Conservation (phyloP, 306 rosid species). For the Morella rubra region DNA sequence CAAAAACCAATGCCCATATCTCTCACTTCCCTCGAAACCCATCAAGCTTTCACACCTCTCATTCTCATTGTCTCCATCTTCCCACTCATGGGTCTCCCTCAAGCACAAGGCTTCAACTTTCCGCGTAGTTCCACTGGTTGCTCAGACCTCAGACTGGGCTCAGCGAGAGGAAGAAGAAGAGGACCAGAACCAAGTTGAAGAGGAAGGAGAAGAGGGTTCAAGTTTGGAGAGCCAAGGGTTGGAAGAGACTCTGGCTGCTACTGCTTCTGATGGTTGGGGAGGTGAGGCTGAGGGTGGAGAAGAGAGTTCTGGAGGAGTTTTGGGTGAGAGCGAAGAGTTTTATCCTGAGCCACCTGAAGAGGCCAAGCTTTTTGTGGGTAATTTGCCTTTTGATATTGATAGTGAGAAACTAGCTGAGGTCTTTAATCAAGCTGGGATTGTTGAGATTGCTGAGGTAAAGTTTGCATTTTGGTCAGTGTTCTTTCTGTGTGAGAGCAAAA, state of each 20-base stretch:
- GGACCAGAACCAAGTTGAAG: conserved; percentile 31
- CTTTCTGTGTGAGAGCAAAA: neutral
- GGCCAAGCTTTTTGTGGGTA: conserved; percentile 78
- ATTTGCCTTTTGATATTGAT: conserved; percentile 80
- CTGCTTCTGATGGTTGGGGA: conserved; percentile 15
- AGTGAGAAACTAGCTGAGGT: conserved; percentile 68
- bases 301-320: conserved; percentile 40
- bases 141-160: conserved; percentile 84
- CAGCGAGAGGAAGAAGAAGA: conserved; percentile 54
- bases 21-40: conserved; percentile 47
- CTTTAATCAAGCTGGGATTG: conserved; percentile 73
- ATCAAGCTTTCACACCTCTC: conserved; percentile 41
- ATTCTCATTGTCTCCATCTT: conserved; percentile 22
- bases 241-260: conserved; percentile 25
- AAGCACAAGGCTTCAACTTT: conserved; percentile 32
- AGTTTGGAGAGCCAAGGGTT: conserved; percentile 45
- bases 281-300: conserved; percentile 17
- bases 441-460: conserved; percentile 84
- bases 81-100: conserved; percentile 35
- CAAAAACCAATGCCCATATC: conserved; percentile 30
- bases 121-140: conserved; percentile 58
- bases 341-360: conserved; percentile 64
- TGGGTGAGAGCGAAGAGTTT: conserved; percentile 29
- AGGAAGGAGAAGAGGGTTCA: conserved; percentile 32
- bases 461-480: neutral